Base-by-base conservation (phyloP, 2,329 filamentous ascomycete genomes). In the Cladosporium colombiae region DNA sequence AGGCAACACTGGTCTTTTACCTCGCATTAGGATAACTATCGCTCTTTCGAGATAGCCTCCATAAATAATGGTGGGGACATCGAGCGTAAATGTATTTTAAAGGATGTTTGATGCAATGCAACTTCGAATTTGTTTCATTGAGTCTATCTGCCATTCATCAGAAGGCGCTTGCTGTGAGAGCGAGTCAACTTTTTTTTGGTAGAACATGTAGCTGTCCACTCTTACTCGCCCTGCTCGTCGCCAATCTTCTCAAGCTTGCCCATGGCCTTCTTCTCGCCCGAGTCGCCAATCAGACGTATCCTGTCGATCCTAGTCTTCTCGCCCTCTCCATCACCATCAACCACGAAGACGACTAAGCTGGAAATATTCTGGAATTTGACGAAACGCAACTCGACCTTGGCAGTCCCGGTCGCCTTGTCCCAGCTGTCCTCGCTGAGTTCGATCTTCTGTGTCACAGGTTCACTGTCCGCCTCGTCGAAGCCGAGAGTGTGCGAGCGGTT, bases 301-400 rank as follows among this genome's bases (percentile, higher is more conserved):
- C 91, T 85, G 79, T 95, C 91, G 59, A 99, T 79, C 65, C 95
- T 88, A 66, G 95, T 89, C 82, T 91, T 93, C 76, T 98, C 93
- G 52, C 89, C 87, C 61, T 92, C 89, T 64, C 94, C 91, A 2
- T 93, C 93, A 3, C 80, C 81, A 76, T 96, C 89, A 63, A 91
- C 91, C 37, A 99, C 89, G 77, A 97, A 99, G 13, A 99, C 73
- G 21, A 96, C 90, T 72, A 99, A 76, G 68, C 89, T 95, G 67
- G 88, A 90, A 63, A 97, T 91, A 75, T 93, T 96, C 81, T 98
- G 95, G 83, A 98, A 99, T 81, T 97, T 97, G 80, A 99, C 95
- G 75, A 94, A 97, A 16, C 93, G 91, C 73, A 98, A 81, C 78
- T 84, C 81, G 31, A 84, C 71, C 73, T 81, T 83, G 21, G 82